phyloP scores from a whole-genome alignment of 1,284 basidiomycete genomes.

The Volvariella volvacea region DNA sequence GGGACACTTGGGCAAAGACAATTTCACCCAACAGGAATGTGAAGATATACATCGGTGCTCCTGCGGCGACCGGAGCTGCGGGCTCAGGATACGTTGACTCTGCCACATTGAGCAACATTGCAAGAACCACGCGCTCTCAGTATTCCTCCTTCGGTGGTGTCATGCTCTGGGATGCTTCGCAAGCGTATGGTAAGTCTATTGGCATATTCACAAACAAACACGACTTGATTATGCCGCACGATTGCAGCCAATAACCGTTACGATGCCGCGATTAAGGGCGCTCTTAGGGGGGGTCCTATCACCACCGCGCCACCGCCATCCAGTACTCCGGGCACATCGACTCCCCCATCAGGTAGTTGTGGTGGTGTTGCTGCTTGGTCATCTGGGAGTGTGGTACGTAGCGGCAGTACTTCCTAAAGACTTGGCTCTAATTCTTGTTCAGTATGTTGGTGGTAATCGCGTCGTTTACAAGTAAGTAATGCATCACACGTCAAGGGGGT shows the following conservation, averaged over 20 bases:
- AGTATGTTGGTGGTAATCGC: slow-evolving; percentile 42
- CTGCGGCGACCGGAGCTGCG: slow-evolving; percentile 41
- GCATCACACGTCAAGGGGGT: background rate
- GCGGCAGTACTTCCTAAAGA: background rate
- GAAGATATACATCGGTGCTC: slow-evolving; percentile 60
- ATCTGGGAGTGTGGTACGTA: slow-evolving; percentile 35
- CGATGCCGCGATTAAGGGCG: slow-evolving; percentile 45
- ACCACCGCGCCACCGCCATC: slow-evolving; percentile 18
- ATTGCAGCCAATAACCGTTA: slow-evolving; percentile 45
- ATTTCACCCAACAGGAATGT: slow-evolving; percentile 49
- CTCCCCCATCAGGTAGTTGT: slow-evolving; percentile 31
- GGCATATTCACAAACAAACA: background rate
- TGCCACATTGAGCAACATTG: slow-evolving; percentile 36
- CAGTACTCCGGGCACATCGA: slow-evolving; percentile 18
- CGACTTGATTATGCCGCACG: too few relatives aligned
- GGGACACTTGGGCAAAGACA: slow-evolving; percentile 61
- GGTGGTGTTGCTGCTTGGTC: slow-evolving; percentile 41
- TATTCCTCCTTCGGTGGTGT: slow-evolving; percentile 64
- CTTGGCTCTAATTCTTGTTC: slow-evolving; percentile 1
- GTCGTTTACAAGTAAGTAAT: slow-evolving; percentile 32
- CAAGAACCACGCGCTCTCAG: slow-evolving; percentile 33
- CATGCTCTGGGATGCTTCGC: slow-evolving; percentile 62
- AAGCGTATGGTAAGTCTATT: slow-evolving; percentile 49
- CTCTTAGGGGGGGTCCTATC: slow-evolving; percentile 28
- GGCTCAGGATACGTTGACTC: slow-evolving; percentile 46